These are phyloP conservation scores for Acanthamoeba lugdunensis DNA, from an alignment of 208 protist species.

Conservation along the genomic window DNA sequence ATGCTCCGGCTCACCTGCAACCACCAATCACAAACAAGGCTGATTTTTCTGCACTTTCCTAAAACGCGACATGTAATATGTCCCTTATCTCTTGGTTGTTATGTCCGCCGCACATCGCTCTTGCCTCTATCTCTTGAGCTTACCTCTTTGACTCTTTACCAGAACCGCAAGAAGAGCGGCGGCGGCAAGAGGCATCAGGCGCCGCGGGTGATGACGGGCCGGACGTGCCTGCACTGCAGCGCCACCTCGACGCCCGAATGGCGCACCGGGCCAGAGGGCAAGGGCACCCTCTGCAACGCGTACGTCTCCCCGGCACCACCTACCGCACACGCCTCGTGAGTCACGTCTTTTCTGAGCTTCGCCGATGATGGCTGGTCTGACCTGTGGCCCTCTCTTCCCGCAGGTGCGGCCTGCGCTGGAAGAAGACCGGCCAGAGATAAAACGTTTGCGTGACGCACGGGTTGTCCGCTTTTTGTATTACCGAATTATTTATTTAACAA, in stretches of 20 bases:
- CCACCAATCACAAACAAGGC: too few species aligned
- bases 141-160: not conserved
- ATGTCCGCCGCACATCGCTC: too few species aligned
- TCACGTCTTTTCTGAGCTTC: not conserved
- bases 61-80: too few species aligned
- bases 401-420: conserved; percentile 4
- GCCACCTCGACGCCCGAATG: conserved; percentile 33
- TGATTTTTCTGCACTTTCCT: too few species aligned
- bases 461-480: not conserved
- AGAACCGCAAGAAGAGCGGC: not conserved
- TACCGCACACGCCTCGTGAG: not conserved
- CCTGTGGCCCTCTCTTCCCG: not conserved
- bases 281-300: conserved; percentile 53
- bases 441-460: too few species aligned
- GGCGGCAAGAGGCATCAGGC: not conserved
- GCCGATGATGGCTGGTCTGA: not conserved
- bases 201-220: not conserved
- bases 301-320: not conserved
- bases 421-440: not conserved
- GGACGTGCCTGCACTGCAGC: conserved; percentile 1
- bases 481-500: not conserved
- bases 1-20: too few species aligned
- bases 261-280: not conserved
- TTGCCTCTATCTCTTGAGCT: not conserved
- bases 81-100: not conserved